Evolutionary conservation across 768 basidiomycete species (phyloP), one percentile per base, ranked within the genome.

Genomic region (Phaeotremella skinneri): DNA sequence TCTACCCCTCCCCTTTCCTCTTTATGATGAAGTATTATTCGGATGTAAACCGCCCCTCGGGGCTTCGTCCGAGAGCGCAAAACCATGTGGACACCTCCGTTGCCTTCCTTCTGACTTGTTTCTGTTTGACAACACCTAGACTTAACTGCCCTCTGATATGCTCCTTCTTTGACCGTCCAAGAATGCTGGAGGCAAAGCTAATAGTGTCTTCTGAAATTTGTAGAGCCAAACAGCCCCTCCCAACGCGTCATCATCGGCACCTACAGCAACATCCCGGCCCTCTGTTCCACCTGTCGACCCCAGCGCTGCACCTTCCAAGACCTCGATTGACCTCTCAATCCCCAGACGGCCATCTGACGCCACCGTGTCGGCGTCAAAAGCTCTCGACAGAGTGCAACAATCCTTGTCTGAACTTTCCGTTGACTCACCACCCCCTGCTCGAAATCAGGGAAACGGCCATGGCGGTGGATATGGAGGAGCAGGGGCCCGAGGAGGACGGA

Each of bases 21-120:
- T 54, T 59, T 48, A 69, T 74, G 72, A 74, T 74, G 72, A 74
- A 74, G 66, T 49, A 74, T 74, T 73, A 69, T 71, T 71, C 72
- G 72, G 72, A 74, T 74, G 72, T 74, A 66, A 73, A 68, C 56
- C 61, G 55, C 45, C 53, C 68, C 65, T 69, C 56, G 58, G 69
- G 67, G 62, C 67, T 31, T 31, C n/a, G 69, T 71, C 72, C 72
- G 69, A 74, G 72, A 74, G 72, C 72, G 72, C 72, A 74, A 74
- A 74, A 73, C 56, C 69, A 66, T 71, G 72, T 74, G 72, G 72
- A 74, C 69, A 71, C 55, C 61, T 74, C 72, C 72, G 72, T 74
- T 74, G 72, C 72, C 72, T 74, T 74, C 72, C 72, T 74, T 74
- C 72, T 74, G 72, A 74, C 52, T 58, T 23, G 23, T 5, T 27